Evolutionary conservation across 2,329 filamentous ascomycete genomes (phyloP).

Genomic region (Pyrenochaeta sp.): DNA sequence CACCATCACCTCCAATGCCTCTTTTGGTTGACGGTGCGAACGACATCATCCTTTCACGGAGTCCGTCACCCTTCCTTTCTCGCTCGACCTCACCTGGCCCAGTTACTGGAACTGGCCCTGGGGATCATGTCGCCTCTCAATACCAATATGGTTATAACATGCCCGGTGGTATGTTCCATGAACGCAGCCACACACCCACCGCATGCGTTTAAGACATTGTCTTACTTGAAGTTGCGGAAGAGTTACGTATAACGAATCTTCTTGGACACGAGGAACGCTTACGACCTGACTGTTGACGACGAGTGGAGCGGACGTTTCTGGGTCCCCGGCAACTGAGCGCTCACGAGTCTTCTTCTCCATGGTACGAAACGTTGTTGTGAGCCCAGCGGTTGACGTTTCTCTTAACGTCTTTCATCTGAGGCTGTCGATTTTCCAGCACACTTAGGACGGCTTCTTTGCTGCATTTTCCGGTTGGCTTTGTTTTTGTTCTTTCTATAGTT

Average conservation of each 20-base stretch:
- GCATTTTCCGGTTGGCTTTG: constrained; percentile 45
- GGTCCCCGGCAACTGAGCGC: constrained; percentile 33
- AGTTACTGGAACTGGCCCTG: constrained; percentile 49
- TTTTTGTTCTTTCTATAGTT: no score
- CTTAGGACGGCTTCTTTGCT: constrained; percentile 38
- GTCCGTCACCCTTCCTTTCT: constrained; percentile 46
- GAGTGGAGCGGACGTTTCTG: constrained; percentile 47
- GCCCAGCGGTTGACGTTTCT: constrained; percentile 30
- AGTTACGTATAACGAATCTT: constrained; percentile 43
- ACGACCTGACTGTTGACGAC: constrained; percentile 43
- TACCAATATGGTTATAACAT: constrained; percentile 53
- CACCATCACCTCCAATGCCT: constrained; percentile 45
- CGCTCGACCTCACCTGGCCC: constrained; percentile 55
- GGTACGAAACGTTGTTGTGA: constrained; percentile 41
- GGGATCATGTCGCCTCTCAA: constrained; percentile 51
- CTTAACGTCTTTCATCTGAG: constrained; percentile 19
- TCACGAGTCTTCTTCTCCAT: constrained; percentile 43
- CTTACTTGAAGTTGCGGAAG: constrained; percentile 14
- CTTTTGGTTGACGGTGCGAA: constrained; percentile 51
- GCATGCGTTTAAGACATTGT: constrained; percentile 43
- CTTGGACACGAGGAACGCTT: constrained; percentile 46
- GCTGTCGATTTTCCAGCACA: constrained; percentile 34
- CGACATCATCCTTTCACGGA: constrained; percentile 40
- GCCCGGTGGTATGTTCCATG: constrained; percentile 55
- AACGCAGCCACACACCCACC: constrained; percentile 56